These are phyloP conservation scores for Candida montana DNA, from an alignment of 805 yeast genomes.

Conservation along the genomic window DNA sequence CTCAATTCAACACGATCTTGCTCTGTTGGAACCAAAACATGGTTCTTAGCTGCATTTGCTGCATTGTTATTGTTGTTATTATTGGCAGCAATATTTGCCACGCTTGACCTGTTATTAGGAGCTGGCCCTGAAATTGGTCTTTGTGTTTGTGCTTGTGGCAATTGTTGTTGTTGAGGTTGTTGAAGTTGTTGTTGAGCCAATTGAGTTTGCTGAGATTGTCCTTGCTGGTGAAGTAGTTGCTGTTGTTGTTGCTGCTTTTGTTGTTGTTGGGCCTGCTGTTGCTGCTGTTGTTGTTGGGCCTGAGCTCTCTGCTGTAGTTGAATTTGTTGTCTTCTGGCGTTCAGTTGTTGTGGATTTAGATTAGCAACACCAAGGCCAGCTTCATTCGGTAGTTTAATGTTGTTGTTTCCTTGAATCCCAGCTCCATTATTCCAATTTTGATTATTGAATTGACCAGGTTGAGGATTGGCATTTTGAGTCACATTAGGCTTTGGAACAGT, in stretches of 20 bases:
- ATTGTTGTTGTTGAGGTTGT: not conserved
- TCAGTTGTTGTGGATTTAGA: slow-evolving; percentile 6
- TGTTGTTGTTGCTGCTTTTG: slow-evolving; percentile 6
- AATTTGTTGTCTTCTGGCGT: slow-evolving; percentile 9
- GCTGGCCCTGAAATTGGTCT: slow-evolving; percentile 3
- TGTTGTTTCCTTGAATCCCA: not conserved
- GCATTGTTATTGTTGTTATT: slow-evolving; percentile 8
- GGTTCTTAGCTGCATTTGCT: slow-evolving; percentile 9
- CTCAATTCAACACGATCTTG: slow-evolving; percentile 60
- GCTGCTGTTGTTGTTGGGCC: slow-evolving; percentile 11
- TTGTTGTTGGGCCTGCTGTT: slow-evolving; percentile 4
- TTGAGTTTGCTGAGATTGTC: slow-evolving; percentile 7
- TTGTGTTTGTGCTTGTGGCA: slow-evolving; percentile 5
- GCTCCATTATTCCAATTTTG: not conserved
- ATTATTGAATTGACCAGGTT: too few relatives aligned
- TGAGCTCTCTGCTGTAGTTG: slow-evolving; percentile 9
- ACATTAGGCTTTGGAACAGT: not conserved
- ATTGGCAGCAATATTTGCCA: slow-evolving; percentile 11
- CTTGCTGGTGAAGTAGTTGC: slow-evolving; percentile 7
- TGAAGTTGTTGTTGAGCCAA: slow-evolving; percentile 1
- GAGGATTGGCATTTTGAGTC: not conserved
- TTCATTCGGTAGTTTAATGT: not conserved
- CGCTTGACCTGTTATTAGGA: not conserved
- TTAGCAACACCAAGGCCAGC: slow-evolving; percentile 1
- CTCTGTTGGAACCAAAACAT: slow-evolving; percentile 38